Base-by-base conservation (phyloP, 495 filamentous ascomycete species). In the Aspergillus sclerotioniger region DNA sequence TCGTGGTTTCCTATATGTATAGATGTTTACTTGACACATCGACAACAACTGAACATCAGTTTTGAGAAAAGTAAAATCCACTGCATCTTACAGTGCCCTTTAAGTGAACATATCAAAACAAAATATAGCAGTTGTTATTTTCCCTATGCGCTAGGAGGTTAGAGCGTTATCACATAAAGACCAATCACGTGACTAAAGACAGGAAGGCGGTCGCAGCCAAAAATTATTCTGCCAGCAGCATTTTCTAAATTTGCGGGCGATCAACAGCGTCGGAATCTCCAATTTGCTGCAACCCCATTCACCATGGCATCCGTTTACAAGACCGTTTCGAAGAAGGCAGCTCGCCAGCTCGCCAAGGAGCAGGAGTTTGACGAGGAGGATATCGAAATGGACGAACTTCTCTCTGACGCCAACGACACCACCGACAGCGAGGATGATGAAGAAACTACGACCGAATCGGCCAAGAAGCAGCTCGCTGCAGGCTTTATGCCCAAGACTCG, bases 271-370 rank as follows among this genome's bases (percentile, higher is more conserved):
- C 20, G 51, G 51, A 52, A 48, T 44, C 52, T 57, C 54, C 20
- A 20, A 32, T 49, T 61, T 46, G 28, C 20, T n/a, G 21, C 32
- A 50, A 32, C 35, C 28, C 20, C 25, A 43, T 47, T 68, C 62
- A 82, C 71, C 57, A 98, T 98, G 94, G 90, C 93, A 17, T 81
- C 93, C 19, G 94, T 96, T 46, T 98, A 96, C 81, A 96, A 96
- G 71, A 86, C 91, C 6, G 68, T 98, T 9, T 93, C 91, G 1
- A 92, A 91, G 62, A 77, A 76, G 67, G 61, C 75, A 53, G 67
- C 69, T 32, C 69, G 67, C n/a, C 68, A 69, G 51, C 59, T 67
- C 20, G 62, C 63, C 25, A 52, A 45, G 61, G 56, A 71, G 19
- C 69, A 77, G 57, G 74, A 74, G 20, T 41, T 60, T 48, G 63